A percentile compares a stretch with the other conserved stretches of the same genome.
Conservation (phyloP, 257 asterid genomes). For the Penstemon eatonii region DNA sequence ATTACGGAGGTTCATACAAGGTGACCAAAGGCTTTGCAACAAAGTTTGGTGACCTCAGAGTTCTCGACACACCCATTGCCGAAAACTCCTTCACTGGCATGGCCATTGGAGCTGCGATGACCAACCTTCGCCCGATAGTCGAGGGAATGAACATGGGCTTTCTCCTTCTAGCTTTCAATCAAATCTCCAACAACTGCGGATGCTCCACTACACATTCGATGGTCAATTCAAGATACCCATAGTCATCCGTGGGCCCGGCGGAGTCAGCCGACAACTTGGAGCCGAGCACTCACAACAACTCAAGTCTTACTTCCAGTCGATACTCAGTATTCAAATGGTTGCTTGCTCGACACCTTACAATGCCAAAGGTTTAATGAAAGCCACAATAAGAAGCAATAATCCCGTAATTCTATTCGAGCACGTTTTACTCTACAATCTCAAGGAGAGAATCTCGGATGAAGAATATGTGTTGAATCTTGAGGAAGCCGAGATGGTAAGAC, state of each 20-base stretch:
- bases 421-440: slow-evolving; percentile 54
- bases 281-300: slow-evolving; percentile 63
- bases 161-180: slow-evolving; percentile 81
- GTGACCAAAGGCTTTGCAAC: slow-evolving; percentile 70
- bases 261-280: slow-evolving; percentile 68
- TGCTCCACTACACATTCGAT: slow-evolving; percentile 90
- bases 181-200: slow-evolving; percentile 85
- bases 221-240: slow-evolving; percentile 80
- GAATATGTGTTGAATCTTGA: slow-evolving; percentile 49
- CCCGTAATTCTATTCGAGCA: slow-evolving; percentile 58
- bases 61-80: slow-evolving; percentile 85
- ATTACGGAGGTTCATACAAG: slow-evolving; percentile 86
- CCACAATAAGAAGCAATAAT: slow-evolving; percentile 57
- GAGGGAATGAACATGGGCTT: slow-evolving; percentile 98
- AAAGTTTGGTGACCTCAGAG: slow-evolving; percentile 88
- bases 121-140: slow-evolving; percentile 71
- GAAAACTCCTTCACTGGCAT: slow-evolving; percentile 90
- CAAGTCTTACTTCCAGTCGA: slow-evolving; percentile 57
- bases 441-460: slow-evolving; percentile 58
- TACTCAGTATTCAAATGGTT: slow-evolving; percentile 56
- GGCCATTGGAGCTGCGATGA: slow-evolving; percentile 90
- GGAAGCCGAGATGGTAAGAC: slow-evolving; percentile 65
- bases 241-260: slow-evolving; percentile 91
- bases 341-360: slow-evolving; percentile 62
- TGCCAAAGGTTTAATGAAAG: slow-evolving; percentile 60